Percentiles rank a stretch among this genome's conserved stretches.
Evolutionary conservation across 352 stramenopile genomes (phyloP).

Genomic region (Pythium rishiriense): DNA sequence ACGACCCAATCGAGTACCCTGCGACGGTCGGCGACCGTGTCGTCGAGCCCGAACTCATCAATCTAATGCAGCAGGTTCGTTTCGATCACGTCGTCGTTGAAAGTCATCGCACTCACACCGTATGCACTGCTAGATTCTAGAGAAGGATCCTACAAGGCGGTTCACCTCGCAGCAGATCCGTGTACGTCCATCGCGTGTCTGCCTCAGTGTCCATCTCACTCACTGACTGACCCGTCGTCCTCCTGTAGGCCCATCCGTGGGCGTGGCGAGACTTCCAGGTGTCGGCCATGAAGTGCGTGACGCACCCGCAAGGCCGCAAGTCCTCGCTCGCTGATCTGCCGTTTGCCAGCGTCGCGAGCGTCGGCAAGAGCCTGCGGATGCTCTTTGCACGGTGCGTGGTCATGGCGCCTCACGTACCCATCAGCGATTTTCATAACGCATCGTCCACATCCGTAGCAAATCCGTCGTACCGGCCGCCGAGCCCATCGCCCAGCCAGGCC

Average conservation of each 20-base stretch:
- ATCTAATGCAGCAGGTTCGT: slow-evolving; percentile 71
- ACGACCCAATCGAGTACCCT: slow-evolving; percentile 64
- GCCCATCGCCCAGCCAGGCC: neutral
- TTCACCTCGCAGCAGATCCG: slow-evolving; percentile 70
- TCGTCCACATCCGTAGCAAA: slow-evolving; percentile 13
- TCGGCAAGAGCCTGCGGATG: slow-evolving; percentile 59
- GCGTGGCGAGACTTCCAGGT: slow-evolving; percentile 75
- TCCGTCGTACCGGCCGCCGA: slow-evolving; percentile 19
- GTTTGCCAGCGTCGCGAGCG: slow-evolving; percentile 44
- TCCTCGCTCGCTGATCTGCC: slow-evolving; percentile 40
- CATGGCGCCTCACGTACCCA: neutral
- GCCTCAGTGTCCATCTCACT: neutral
- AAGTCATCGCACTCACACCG: neutral
- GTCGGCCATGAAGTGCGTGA: slow-evolving; percentile 70
- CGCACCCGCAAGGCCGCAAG: slow-evolving; percentile 43
- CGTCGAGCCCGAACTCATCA: slow-evolving; percentile 58
- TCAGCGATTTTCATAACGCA: neutral
- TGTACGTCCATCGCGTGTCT: slow-evolving; percentile 34
- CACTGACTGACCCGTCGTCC: neutral
- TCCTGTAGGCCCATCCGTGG: slow-evolving; percentile 55
- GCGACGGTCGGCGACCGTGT: slow-evolving; percentile 41
- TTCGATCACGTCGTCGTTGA: too few relatives aligned
- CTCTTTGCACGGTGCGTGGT: slow-evolving; percentile 47
- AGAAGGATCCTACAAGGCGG: slow-evolving; percentile 66
- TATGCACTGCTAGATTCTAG: slow-evolving; percentile 48